Evolutionary conservation across 2,329 filamentous ascomycete species (phyloP), one percentile per base, ranked within the genome.

Genomic region (Monosporascus cannonballus): DNA sequence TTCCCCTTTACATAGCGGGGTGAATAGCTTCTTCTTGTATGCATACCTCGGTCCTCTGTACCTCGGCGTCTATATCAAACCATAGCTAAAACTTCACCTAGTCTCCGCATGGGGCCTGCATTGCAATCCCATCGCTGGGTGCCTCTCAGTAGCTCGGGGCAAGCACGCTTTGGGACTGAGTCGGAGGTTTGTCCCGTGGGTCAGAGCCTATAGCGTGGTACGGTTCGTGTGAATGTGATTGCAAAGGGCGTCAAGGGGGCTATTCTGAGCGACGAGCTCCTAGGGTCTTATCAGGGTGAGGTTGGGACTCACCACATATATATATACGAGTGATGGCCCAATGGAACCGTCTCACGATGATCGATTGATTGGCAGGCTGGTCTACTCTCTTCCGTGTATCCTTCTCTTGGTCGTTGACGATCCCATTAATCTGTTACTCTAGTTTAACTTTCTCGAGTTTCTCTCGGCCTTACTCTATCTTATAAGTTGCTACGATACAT

Each of bases 341-440:
- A 14, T 15, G 8, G 42, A 25, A 15, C 42, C 7, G 24, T 30
- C 42, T 46, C 3, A 46, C 17, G 42, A 46, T 46, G 38, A 20
- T 15, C 17, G 15, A 25, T 56, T 55, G 30, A 47, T 53, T 48
- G 56, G 36, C 55, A 58, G 54, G 57, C 58, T 59, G 57, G 57
- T 59, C 57, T 59, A 51, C 55, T 57, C 63, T 61, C 48, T 51
- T 47, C 50, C 56, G 52, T 54, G 39, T 53, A 48, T 56, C 52
- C 50, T 56, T 59, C 51, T 62, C 53, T 63, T 64, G 51, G 20
- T 56, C 51, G 47, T 51, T 51, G 49, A 55, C 56, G 63, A 61
- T 65, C 63, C 63, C 58, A 63, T 57, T 59, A 61, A 65, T 65
- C 62, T 55, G 54, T 62, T 61, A 47, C 49, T 54, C 59, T 63